Conservation (phyloP, 306 rosid genomes). For the Ziziphus jujuba region DNA sequence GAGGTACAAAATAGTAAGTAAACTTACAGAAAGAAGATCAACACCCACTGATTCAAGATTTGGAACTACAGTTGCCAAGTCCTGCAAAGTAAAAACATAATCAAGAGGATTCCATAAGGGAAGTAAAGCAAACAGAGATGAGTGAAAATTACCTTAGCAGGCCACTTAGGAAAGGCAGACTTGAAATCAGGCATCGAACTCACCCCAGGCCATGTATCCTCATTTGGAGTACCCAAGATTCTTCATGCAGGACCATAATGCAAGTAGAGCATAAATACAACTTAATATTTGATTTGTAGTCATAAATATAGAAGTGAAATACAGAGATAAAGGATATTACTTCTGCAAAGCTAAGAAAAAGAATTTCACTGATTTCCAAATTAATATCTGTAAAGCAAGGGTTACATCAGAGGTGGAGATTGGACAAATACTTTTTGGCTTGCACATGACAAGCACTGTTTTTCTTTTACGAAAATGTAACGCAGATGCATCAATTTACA, state of each 20-base stretch:
- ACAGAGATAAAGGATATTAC: not conserved
- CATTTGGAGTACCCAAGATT: slow-evolving; percentile 90
- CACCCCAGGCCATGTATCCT: slow-evolving; percentile 97
- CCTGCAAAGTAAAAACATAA: slow-evolving; percentile 46
- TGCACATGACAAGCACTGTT: too few species aligned
- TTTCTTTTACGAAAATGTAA: too few species aligned
- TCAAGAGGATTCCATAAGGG: not conserved
- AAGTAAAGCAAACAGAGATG: not conserved
- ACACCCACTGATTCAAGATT: slow-evolving; percentile 82
- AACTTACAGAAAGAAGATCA: slow-evolving; percentile 89
- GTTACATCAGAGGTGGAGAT: not conserved
- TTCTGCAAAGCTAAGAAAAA: not conserved
- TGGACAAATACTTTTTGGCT: too few species aligned
- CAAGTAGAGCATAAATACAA: slow-evolving; percentile 6
- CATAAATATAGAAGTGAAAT: not conserved
- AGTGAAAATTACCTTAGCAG: slow-evolving; percentile 58
- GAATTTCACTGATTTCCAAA: not conserved
- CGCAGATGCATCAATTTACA: too few species aligned
- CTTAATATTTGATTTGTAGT: not conserved
- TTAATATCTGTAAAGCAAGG: not conserved
- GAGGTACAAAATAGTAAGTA: not conserved
- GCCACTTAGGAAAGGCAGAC: slow-evolving; percentile 94
- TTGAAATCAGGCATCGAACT: slow-evolving; percentile 95
- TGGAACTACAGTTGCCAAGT: slow-evolving; percentile 75
- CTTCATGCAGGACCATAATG: slow-evolving; percentile 47